These are phyloP conservation scores for Phaseolus lunatus DNA, from an alignment of 306 rosid genomes.

Conservation along the genomic window DNA sequence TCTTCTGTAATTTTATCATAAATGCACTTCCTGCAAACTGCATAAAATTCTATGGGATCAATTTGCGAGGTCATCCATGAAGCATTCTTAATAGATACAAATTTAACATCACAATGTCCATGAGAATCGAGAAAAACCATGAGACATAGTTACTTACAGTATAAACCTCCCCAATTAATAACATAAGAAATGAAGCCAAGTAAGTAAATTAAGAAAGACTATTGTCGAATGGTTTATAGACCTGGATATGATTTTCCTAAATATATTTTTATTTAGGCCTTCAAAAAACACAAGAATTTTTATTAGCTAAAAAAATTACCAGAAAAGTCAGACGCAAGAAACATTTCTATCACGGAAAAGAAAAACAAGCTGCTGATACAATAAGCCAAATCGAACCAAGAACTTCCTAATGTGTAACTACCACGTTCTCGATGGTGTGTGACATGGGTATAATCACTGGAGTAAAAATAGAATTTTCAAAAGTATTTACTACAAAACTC, in stretches of 20 bases:
- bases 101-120: conserved; percentile 15
- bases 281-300: neutral
- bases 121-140: conserved; percentile 8
- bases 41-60: conserved; percentile 34
- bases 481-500: conserved; percentile 39
- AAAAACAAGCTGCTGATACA: neutral
- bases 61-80: neutral
- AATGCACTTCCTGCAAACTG: conserved; percentile 97
- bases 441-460: neutral
- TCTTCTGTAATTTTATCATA: conserved; percentile 64
- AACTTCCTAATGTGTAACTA: neutral
- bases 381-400: conserved; percentile 30
- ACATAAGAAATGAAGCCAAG: neutral
- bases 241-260: neutral
- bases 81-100: neutral
- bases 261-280: neutral
- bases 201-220: neutral
- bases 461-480: neutral
- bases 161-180: neutral
- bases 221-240: neutral
- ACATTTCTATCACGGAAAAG: neutral
- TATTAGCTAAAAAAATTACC: neutral
- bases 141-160: neutral
- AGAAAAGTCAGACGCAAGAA: neutral
- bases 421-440: neutral